Percentiles rank a stretch among this genome's conserved stretches.
phyloP scores from a whole-genome alignment of 352 stramenopile species.

The Pythium chondricola region DNA sequence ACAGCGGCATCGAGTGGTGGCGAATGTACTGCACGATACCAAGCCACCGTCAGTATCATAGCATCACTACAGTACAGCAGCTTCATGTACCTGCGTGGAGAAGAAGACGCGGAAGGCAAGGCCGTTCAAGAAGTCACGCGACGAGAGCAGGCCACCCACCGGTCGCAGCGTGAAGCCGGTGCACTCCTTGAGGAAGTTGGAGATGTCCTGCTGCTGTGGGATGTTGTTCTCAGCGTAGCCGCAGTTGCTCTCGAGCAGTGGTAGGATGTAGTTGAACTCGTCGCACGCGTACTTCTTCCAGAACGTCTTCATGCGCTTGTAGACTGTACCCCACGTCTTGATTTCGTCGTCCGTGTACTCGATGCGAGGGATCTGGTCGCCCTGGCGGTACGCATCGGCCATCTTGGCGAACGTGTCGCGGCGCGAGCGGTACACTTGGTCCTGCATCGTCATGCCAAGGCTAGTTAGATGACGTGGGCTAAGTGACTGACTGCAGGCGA shows the following conservation, averaged over 20 bases:
- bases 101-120: conserved; percentile 98
- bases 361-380: conserved; percentile 89
- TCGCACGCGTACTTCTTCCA: conserved; percentile 94
- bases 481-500: neutral
- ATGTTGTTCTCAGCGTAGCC: conserved; percentile 93
- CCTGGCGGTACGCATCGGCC: conserved; percentile 86
- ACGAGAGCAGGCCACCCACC: conserved; percentile 94
- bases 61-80: neutral
- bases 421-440: conserved; percentile 88
- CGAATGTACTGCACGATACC: conserved; percentile 82
- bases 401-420: conserved; percentile 85
- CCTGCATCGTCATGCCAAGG: conserved; percentile 23
- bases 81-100: conserved; percentile 80
- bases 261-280: conserved; percentile 95
- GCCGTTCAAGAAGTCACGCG: conserved; percentile 96
- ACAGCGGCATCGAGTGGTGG: conserved; percentile 93
- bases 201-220: conserved; percentile 93
- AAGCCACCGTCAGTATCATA: neutral
- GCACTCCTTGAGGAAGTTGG: conserved; percentile 90
- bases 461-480: neutral
- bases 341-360: conserved; percentile 95
- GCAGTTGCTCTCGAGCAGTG: conserved; percentile 92
- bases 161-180: conserved; percentile 91
- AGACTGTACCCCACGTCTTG: conserved; percentile 89
- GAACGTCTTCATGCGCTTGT: conserved; percentile 91